These are phyloP conservation scores for Ganoderma boninense DNA, from an alignment of 1,284 basidiomycete species.

Conservation along the genomic window DNA sequence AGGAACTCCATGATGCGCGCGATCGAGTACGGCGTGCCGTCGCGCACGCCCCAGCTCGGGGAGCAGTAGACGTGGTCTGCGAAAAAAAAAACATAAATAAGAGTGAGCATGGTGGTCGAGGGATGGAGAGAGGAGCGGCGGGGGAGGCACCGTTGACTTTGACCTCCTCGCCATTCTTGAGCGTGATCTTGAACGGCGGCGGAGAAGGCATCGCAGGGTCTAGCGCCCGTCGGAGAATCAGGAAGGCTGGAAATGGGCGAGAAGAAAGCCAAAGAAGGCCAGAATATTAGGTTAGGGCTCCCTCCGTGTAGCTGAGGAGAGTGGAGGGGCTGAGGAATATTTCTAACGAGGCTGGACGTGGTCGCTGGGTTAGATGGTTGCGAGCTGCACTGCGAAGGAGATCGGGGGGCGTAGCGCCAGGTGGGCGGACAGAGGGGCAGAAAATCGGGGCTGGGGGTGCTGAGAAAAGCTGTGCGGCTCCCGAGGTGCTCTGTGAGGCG, in stretches of 20 bases:
- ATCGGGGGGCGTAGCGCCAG: conserved; percentile 7
- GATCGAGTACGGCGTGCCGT: conserved; percentile 93
- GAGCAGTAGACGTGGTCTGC: conserved; percentile 96
- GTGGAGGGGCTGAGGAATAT: background rate
- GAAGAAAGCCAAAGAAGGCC: conserved; percentile 6
- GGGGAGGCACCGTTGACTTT: conserved; percentile 77
- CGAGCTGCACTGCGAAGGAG: conserved; percentile 8
- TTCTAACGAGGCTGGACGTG: conserved; percentile 11
- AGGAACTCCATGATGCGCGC: conserved; percentile 97
- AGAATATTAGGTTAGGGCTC: conserved; percentile 2
- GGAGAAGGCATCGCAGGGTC: conserved; percentile 24
- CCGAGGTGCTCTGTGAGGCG: conserved; percentile 8
- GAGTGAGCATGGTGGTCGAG: conserved; percentile 36
- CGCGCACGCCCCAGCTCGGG: conserved; percentile 88
- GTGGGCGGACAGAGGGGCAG: conserved; percentile 6
- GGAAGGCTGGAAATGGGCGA: conserved; percentile 13
- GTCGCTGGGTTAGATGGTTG: conserved; percentile 3
- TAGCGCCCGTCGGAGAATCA: conserved; percentile 19
- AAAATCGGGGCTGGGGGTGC: conserved; percentile 4
- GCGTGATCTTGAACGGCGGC: conserved; percentile 46
- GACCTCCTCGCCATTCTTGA: conserved; percentile 83
- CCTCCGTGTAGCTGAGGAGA: background rate
- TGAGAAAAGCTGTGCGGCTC: conserved; percentile 12
- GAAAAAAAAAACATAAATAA: conserved; percentile 42
- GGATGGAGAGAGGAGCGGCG: background rate